Base-by-base conservation (phyloP, 352 stramenopile species). In the Globisporangium barbulae region DNA sequence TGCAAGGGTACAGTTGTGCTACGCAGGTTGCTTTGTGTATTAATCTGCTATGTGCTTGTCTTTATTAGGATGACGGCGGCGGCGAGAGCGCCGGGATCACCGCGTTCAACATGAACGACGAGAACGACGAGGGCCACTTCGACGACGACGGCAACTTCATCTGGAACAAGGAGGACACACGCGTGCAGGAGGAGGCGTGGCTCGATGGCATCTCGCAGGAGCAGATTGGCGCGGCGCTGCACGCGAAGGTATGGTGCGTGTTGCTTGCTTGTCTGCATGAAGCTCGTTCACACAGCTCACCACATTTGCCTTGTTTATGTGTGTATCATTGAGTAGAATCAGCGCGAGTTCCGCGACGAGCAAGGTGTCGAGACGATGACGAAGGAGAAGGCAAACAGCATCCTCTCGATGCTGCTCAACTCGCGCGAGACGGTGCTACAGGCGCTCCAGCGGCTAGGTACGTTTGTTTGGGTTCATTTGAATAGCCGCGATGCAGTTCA, bases 41-140 rank as follows among this genome's bases (percentile, higher is more conserved):
- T 33, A 31, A 28, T 5, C 9, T 28, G 8, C 21, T 31, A 10
- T 41, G 5, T 53, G 10, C 21, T 5, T 25, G 6, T 45, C 39
- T 31, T 54, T 22, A 1, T 64, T 37, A 53, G 17, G 47, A 65
- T 15, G 31, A 61, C 35, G 69, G 45, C 49, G 58, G 52, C 35
- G 74, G 61, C 49, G 75, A 72, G 49, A 68, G 61, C 55, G 76
- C 70, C 19, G 82, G 79, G 5, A 73, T 93, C 68, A 95, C 86
- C 19, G 68, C 76, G 57, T 95, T 95, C 73, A 75, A 95, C 59
- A 87, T 95, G 78, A 74, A 92, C 31, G 86, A 95, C 62, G 86
- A 95, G 67, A 81, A 90, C 56, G 86, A 95, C 45, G 86, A 95
- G 49, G 86, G 86, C 42, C 78, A 93, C 64, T 95, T 95, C 60